Conservation (phyloP, 2,329 filamentous ascomycete species). For the Fusarium papillatum region DNA sequence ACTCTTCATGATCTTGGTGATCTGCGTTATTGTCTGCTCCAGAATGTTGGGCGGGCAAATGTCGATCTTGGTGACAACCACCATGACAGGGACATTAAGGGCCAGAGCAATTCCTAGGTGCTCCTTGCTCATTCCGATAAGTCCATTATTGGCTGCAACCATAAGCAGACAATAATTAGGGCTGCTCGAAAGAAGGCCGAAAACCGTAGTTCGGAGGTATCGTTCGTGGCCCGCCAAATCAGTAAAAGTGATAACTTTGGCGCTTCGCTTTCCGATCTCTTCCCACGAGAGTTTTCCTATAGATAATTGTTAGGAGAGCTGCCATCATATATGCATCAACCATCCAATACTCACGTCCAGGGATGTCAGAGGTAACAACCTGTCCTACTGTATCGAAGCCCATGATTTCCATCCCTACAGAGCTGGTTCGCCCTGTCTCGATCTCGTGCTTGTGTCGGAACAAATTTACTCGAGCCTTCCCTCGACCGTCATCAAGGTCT, state of each 20-base stretch:
- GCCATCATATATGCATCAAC: too few species aligned
- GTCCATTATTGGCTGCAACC: constrained; percentile 97
- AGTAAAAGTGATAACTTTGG: constrained; percentile 97
- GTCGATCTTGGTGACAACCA: constrained; percentile 97
- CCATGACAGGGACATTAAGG: constrained; percentile 97
- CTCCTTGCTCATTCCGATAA: constrained; percentile 99
- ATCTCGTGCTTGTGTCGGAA: constrained; percentile 99
- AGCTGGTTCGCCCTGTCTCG: constrained; percentile 94
- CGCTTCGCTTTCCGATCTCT: constrained; percentile 93
- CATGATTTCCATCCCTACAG: constrained; percentile 99
- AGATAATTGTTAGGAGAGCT: constrained; percentile 27
- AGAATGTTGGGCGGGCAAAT: constrained; percentile 97
- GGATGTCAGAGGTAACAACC: constrained; percentile 84
- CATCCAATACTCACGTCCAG: constrained; percentile 75
- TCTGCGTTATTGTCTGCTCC: constrained; percentile 91
- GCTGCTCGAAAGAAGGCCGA: constrained; percentile 92
- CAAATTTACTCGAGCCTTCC: constrained; percentile 93
- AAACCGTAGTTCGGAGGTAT: constrained; percentile 96
- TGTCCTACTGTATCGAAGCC: constrained; percentile 92
- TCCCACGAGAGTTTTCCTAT: constrained; percentile 86
- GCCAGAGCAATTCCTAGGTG: constrained; percentile 95
- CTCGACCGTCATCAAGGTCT: constrained; percentile 92
- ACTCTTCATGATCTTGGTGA: constrained; percentile 93
- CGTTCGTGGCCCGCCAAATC: constrained; percentile 96
- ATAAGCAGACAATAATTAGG: constrained; percentile 98